phyloP scores from a whole-genome alignment of 192 early-diverging fungal species.

The Gonapodya prolifera region DNA sequence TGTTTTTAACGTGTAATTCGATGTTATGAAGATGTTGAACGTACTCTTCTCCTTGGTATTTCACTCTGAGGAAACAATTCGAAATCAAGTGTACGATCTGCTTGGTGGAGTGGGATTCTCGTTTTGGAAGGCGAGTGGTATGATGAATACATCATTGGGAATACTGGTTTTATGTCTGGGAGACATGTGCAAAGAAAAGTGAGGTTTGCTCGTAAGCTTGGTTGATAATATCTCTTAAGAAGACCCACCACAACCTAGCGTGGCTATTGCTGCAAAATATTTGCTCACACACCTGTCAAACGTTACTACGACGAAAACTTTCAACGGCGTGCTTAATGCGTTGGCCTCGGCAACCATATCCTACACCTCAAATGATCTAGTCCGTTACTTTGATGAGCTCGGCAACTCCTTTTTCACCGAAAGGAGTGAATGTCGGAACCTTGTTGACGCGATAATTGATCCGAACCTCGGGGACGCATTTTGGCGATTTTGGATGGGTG shows the following conservation, averaged over 20 bases:
- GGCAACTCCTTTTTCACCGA: constrained; percentile 26
- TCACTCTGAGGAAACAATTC: constrained; percentile 20
- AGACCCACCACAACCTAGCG: too few relatives aligned
- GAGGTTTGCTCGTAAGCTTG: constrained; percentile 2
- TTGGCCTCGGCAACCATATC: neutral
- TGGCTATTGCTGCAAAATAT: neutral
- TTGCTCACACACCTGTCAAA: neutral
- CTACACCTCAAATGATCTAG: neutral
- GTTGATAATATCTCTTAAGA: too few relatives aligned
- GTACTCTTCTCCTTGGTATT: constrained; percentile 28
- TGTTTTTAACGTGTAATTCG: neutral
- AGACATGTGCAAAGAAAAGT: constrained; percentile 27
- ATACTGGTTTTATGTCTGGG: constrained; percentile 30
- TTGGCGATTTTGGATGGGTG: constrained; percentile 35
- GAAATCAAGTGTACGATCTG: constrained; percentile 30
- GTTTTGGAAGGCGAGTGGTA: constrained; percentile 31
- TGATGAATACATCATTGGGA: constrained; percentile 20
- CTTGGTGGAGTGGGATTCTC: constrained; percentile 18
- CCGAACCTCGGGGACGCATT: constrained; percentile 30
- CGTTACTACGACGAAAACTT: neutral
- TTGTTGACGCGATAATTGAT: constrained; percentile 25
- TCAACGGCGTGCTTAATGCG: neutral
- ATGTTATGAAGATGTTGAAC: constrained; percentile 32
- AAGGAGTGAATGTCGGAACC: constrained; percentile 19
- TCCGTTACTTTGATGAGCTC: constrained; percentile 35